Percentiles rank a stretch among this genome's conserved stretches.
These are phyloP conservation scores for Ceratobasidium sp. DNA, from an alignment of 1,284 basidiomycete species.

Conservation along the genomic window DNA sequence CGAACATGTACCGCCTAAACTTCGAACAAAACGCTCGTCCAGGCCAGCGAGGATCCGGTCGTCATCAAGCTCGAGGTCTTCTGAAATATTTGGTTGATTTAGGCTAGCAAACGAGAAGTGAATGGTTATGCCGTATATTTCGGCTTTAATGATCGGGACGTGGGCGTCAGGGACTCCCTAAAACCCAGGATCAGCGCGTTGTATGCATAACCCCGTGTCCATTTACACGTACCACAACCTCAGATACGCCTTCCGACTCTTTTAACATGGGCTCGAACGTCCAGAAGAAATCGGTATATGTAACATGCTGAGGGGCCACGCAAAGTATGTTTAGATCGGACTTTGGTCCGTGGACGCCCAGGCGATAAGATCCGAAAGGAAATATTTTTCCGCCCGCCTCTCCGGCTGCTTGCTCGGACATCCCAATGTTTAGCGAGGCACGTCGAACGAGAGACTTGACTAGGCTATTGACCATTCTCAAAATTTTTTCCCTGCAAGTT, in stretches of 20 bases:
- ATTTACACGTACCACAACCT: too few relatives aligned
- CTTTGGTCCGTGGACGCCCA: constrained; percentile 90
- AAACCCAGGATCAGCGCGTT: too few relatives aligned
- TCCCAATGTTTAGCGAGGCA: constrained; percentile 77
- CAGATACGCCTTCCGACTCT: too few relatives aligned
- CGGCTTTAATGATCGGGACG: constrained; percentile 93
- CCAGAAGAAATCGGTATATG: constrained; percentile 94
- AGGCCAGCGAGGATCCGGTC: constrained; percentile 91
- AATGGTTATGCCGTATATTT: constrained; percentile 90
- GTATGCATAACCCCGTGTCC: too few relatives aligned
- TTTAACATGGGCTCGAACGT: constrained; percentile 90
- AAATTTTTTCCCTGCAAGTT: constrained; percentile 80
- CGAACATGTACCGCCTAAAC: constrained; percentile 77
- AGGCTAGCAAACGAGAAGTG: constrained; percentile 94
- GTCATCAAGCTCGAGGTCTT: constrained; percentile 88
- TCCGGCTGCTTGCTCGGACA: constrained; percentile 85
- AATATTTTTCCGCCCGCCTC: constrained; percentile 98
- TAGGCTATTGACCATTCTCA: constrained; percentile 87
- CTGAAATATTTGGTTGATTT: constrained; percentile 84
- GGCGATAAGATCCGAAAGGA: constrained; percentile 97
- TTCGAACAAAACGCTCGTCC: constrained; percentile 93
- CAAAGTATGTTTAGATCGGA: constrained; percentile 99
- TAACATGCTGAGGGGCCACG: constrained; percentile 96
- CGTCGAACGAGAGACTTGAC: constrained; percentile 94
- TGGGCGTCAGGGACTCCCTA: constrained; percentile 97